These are phyloP conservation scores for Larix sibirica DNA, from an alignment of 83 land plant genomes.

Conservation along the genomic window DNA sequence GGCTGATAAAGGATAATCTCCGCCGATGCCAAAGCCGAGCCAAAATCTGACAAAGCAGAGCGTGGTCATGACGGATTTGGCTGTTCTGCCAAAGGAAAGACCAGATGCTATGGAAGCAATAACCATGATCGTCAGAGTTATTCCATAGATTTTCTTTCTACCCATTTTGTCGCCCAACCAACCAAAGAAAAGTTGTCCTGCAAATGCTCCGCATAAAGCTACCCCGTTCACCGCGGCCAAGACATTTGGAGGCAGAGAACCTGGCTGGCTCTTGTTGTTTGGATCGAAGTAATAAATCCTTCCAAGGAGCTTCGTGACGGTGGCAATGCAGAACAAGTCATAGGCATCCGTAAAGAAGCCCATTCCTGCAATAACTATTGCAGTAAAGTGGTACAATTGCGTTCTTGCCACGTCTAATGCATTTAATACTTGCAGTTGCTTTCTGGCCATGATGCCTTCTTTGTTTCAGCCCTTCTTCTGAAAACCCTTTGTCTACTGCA, in stretches of 20 bases:
- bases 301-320: conserved; percentile 41
- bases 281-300: conserved; percentile 42
- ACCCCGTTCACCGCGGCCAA: conserved; percentile 21
- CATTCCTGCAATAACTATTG: conserved; percentile 62
- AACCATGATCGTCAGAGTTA: conserved; percentile 48
- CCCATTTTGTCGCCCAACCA: conserved; percentile 46
- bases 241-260: conserved; percentile 15
- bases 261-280: too few species aligned
- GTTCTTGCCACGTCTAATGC: conserved; percentile 43
- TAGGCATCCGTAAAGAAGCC: conserved; percentile 70
- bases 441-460: too few species aligned
- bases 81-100: conserved; percentile 41
- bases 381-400: conserved; percentile 49
- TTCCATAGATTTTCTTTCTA: conserved; percentile 49
- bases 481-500: too few species aligned
- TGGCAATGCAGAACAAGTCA: conserved; percentile 53
- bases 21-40: conserved; percentile 68
- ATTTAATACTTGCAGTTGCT: too few species aligned
- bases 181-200: conserved; percentile 37
- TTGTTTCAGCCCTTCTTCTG: too few species aligned
- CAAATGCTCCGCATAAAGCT: conserved; percentile 40
- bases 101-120: conserved; percentile 45
- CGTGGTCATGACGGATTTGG: conserved; percentile 28
- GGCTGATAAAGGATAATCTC: conserved; percentile 67
- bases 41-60: conserved; percentile 57